Evolutionary conservation across 306 rosid species (phyloP).

Genomic region (Lablab purpureus): DNA sequence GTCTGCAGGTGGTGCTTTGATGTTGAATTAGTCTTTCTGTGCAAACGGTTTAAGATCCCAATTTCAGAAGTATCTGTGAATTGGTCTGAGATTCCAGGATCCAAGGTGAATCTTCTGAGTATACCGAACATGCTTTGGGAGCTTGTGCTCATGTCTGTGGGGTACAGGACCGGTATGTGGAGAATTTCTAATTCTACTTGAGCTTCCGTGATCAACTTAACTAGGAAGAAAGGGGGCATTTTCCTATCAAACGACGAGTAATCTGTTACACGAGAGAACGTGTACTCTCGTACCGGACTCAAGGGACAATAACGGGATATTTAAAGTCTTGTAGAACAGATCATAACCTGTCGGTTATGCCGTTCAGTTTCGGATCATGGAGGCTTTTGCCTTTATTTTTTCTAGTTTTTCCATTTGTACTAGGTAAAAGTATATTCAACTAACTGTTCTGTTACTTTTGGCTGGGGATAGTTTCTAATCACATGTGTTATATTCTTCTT

Average conservation of each 20-base stretch:
- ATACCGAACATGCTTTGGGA: conserved; percentile 99
- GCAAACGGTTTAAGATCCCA: conserved; percentile 76
- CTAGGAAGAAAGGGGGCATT: conserved; percentile 35
- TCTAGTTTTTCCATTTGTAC: conserved; percentile 11
- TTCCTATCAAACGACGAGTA: conserved; percentile 10
- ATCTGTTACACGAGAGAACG: conserved; percentile 23
- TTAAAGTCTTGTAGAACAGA: conserved; percentile 28
- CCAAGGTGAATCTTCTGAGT: conserved; percentile 90
- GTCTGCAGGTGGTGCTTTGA: conserved; percentile 96
- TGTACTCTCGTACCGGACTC: not conserved
- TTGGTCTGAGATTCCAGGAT: conserved; percentile 99
- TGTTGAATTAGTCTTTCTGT: conserved; percentile 82
- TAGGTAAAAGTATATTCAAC: conserved; percentile 34
- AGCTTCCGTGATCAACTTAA: conserved; percentile 36
- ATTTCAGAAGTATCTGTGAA: conserved; percentile 89
- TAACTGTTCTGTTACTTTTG: conserved; percentile 17
- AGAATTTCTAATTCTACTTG: conserved; percentile 65
- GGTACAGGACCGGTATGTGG: conserved; percentile 93
- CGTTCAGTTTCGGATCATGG: conserved; percentile 10
- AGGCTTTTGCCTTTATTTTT: not conserved
- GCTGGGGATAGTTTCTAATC: conserved; percentile 30
- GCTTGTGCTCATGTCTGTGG: conserved; percentile 87
- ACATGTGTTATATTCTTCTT: conserved; percentile 28
- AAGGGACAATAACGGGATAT: conserved; percentile 30
- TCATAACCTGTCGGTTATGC: conserved; percentile 23